Conservation (phyloP, 1,139 yeast genomes). For the Debaryomycetaceae sp. region DNA sequence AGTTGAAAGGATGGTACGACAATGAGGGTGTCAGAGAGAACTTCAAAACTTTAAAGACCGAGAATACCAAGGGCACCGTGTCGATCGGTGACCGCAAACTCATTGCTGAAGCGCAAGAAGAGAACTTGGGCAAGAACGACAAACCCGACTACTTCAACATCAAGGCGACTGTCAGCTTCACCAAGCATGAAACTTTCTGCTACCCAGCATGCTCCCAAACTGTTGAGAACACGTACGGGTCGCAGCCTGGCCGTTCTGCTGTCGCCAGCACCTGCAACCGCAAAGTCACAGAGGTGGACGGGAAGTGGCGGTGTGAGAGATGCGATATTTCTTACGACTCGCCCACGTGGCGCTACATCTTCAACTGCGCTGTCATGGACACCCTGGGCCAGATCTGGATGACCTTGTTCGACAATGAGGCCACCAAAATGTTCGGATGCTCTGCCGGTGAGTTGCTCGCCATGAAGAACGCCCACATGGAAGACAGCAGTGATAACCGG, state of each 20-base stretch:
- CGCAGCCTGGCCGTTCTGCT: slow-evolving; percentile 6
- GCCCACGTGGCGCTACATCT: slow-evolving; percentile 72
- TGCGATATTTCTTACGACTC: slow-evolving; percentile 60
- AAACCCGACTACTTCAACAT: slow-evolving; percentile 69
- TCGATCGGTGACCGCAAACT: slow-evolving; percentile 45
- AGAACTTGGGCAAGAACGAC: slow-evolving; percentile 59
- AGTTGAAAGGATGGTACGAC: slow-evolving; percentile 92
- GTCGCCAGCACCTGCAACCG: slow-evolving; percentile 52
- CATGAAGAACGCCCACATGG: slow-evolving; percentile 30
- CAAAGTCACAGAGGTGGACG: slow-evolving; percentile 68
- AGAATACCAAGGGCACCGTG: slow-evolving; percentile 16
- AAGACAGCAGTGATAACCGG: slow-evolving; percentile 27
- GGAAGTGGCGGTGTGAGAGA: slow-evolving; percentile 88
- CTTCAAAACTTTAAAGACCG: slow-evolving; percentile 51
- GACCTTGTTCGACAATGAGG: slow-evolving; percentile 80
- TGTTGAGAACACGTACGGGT: slow-evolving; percentile 11
- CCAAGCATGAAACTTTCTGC: slow-evolving; percentile 65
- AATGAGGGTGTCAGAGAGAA: slow-evolving; percentile 54
- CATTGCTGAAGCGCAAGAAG: slow-evolving; percentile 55
- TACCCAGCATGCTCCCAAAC: slow-evolving; percentile 84
- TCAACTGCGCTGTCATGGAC: slow-evolving; percentile 66
- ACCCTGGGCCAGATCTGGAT: slow-evolving; percentile 79
- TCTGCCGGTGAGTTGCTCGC: slow-evolving; percentile 58
- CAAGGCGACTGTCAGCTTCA: slow-evolving; percentile 62
- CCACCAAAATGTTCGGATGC: slow-evolving; percentile 53